Percentiles rank a stretch among this genome's conserved stretches.
phyloP scores from a whole-genome alignment of 441 rosid genomes.

The Biscutella auriculata region DNA sequence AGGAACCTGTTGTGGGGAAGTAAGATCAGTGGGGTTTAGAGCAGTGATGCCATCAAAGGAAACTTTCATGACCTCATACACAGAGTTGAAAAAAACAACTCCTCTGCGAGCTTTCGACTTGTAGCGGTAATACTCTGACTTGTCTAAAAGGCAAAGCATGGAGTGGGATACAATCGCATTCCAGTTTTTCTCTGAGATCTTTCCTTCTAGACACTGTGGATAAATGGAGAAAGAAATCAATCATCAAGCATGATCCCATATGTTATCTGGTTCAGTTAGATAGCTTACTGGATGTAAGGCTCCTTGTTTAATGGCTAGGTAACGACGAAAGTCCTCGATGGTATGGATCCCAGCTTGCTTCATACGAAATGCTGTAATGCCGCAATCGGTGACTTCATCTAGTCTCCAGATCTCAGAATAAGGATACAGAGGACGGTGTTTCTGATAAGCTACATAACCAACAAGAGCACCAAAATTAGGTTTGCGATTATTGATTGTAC shows the following conservation, averaged over 20 bases:
- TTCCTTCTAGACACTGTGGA: slow-evolving; percentile 33
- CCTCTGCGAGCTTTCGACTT: slow-evolving; percentile 9
- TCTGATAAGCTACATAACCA: slow-evolving; percentile 38
- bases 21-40: too few relatives aligned
- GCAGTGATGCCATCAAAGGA: slow-evolving; percentile 30
- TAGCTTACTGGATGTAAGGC: slow-evolving; percentile 32
- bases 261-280: neutral
- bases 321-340: slow-evolving; percentile 36
- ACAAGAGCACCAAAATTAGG: neutral
- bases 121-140: slow-evolving; percentile 26
- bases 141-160: slow-evolving; percentile 27
- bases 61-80: slow-evolving; percentile 32
- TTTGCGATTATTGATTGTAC: neutral
- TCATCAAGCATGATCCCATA: neutral
- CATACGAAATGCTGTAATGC: slow-evolving; percentile 25
- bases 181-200: slow-evolving; percentile 36
- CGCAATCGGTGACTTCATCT: slow-evolving; percentile 39
- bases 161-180: slow-evolving; percentile 44
- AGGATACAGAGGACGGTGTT: slow-evolving; percentile 46
- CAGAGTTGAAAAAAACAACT: slow-evolving; percentile 36
- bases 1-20: too few relatives aligned
- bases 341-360: slow-evolving; percentile 11
- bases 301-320: slow-evolving; percentile 17
- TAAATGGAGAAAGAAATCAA: neutral
- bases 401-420: slow-evolving; percentile 52